Percentiles rank a stretch among this genome's conserved stretches.
Evolutionary conservation across 257 asterid genomes (phyloP).

Genomic region (Schizonepeta tenuifolia): DNA sequence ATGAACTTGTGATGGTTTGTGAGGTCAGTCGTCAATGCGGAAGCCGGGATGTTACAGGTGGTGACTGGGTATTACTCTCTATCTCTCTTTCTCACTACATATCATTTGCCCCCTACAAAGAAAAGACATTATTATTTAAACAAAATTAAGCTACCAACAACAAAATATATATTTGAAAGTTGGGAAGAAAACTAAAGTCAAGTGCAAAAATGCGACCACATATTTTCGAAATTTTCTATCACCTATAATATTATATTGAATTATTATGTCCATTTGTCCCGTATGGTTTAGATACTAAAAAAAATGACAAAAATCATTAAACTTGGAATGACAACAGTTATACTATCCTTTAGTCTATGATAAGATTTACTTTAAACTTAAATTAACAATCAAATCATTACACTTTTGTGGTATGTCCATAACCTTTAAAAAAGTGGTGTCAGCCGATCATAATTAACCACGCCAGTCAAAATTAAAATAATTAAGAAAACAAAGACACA

Average conservation of each 20-base stretch:
- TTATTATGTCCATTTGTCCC: conserved; percentile 3
- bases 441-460: conserved; percentile 37
- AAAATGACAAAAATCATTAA: background rate
- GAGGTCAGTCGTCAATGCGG: no score
- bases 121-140: background rate
- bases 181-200: background rate
- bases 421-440: conserved; percentile 33
- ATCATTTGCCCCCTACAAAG: background rate
- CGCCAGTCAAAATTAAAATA: conserved; percentile 35
- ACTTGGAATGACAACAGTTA: conserved; percentile 19
- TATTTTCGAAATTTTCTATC: conserved; percentile 7
- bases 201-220: conserved; percentile 22
- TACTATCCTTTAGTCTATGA: background rate
- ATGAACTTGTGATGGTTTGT: no score
- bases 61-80: no score
- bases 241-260: background rate
- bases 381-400: conserved; percentile 33
- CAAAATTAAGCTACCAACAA: background rate
- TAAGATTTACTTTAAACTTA: conserved; percentile 22
- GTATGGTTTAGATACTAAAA: background rate
- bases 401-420: conserved; percentile 32
- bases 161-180: background rate
- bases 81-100: background rate
- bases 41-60: no score
- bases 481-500: background rate